Conservation (phyloP, 2,329 filamentous ascomycete species). For the Incumbomyces lentus region DNA sequence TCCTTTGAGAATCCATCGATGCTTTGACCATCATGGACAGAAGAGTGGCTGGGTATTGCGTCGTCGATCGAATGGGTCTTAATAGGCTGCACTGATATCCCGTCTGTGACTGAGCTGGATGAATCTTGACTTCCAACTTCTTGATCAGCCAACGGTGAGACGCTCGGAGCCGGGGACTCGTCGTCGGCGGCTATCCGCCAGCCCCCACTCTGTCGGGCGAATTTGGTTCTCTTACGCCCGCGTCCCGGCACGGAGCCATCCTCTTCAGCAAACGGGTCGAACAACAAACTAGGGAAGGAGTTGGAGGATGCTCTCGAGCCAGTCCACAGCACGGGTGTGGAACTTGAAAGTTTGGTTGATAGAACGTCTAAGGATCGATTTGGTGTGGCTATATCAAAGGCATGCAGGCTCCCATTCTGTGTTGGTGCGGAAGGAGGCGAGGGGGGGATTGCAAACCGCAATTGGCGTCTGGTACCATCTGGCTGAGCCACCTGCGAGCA, state of each 20-base stretch:
- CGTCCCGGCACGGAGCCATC: conserved; percentile 50
- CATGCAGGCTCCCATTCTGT: background rate
- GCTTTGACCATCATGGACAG: no score
- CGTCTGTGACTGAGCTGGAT: no score
- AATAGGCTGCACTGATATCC: no score
- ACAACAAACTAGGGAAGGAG: conserved; percentile 13
- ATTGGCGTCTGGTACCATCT: background rate
- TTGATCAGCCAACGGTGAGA: no score
- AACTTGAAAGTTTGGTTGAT: background rate
- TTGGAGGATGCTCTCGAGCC: background rate
- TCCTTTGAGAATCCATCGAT: conserved; percentile 26
- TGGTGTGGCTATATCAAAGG: no score
- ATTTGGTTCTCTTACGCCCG: conserved; percentile 60
- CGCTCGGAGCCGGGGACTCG: no score
- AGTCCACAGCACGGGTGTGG: background rate
- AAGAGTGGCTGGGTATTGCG: no score
- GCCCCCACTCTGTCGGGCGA: conserved; percentile 53
- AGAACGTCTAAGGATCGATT: background rate
- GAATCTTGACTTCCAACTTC: no score
- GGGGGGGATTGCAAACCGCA: background rate
- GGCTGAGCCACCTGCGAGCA: background rate
- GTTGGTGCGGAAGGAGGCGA: background rate
- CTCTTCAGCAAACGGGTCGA: conserved; percentile 51
- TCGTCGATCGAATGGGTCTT: no score
- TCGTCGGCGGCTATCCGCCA: conserved; percentile 58